Evolutionary conservation across 208 protist species (phyloP).

Genomic region (Leishmania major): DNA sequence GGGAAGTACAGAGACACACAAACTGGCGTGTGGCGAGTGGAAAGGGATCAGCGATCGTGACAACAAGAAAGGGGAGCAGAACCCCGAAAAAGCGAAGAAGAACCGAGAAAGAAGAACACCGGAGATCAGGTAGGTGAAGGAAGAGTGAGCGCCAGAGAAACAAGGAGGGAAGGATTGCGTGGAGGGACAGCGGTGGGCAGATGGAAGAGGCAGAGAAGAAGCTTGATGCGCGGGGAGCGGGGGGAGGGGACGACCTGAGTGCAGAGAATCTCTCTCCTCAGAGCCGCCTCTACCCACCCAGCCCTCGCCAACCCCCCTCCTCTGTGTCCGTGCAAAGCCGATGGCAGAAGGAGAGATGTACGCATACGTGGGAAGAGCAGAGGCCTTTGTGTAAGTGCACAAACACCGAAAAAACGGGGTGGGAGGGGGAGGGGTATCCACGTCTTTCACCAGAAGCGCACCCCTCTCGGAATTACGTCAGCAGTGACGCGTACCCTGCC

Average conservation of each 20-base stretch:
- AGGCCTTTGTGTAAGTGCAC: not conserved
- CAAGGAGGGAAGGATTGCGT: not conserved
- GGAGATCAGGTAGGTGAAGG: not conserved
- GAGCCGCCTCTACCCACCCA: not conserved
- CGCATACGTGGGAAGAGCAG: not conserved
- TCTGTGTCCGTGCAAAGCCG: not conserved
- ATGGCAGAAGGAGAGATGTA: not conserved
- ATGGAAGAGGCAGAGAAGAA: not conserved
- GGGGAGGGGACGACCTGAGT: not conserved
- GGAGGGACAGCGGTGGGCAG: not conserved
- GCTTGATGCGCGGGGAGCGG: not conserved
- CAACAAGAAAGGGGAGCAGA: not conserved
- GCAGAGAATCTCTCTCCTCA: not conserved
- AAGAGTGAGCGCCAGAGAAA: not conserved
- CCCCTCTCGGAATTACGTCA: not conserved
- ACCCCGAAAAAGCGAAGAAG: not conserved
- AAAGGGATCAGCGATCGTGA: not conserved
- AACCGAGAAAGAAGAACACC: not conserved
- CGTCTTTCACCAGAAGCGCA: not conserved
- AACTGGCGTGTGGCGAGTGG: not conserved
- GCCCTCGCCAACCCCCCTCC: not conserved
- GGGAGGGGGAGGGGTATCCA: not conserved
- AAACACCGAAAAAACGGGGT: not conserved
- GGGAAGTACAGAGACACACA: not conserved
- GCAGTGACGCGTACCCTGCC: not conserved